Base-by-base conservation (phyloP, 306 rosid genomes). In the Cicer judaicum region DNA sequence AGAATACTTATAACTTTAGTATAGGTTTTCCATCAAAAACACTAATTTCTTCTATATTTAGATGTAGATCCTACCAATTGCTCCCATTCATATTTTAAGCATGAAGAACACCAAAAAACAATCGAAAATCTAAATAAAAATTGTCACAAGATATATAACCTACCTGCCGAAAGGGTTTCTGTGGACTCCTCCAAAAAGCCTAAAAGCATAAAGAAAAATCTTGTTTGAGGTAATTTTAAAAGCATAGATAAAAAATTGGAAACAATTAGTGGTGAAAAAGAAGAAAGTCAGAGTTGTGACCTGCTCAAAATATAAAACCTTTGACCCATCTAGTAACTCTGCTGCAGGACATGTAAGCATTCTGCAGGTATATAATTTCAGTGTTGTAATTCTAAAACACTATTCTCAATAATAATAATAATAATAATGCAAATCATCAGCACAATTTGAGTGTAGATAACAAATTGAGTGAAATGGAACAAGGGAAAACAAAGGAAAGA, bases 181-280 rank as follows among this genome's bases (percentile, higher is more conserved):
- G 92, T 42, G 99, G 97, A 86, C 84, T 95, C 83, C 99, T 95
- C 94, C 97, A 87, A 79, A 95, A 95, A 61, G 99, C 99, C 99
- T 95, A 80, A 42, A 73, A 84, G 21, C 61, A 79, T 2, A 78
- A 64, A 75, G 19, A 79, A 85, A 81, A 83, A 0, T 24, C 54
- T n/a, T 38, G 21, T 52, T 39, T 71, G 76, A 79, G 59, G 66
- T 39, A 48, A 72, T 19, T 8, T 8, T 43, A 19, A 49, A n/a
- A 9, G 44, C 49, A 40, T 47, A 6, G 15, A 68, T 10, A 29
- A 47, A 38, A 43, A 34, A 18, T 11, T 44, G 16, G n/a, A 52
- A 46, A 61, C 34, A 24, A 41, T 11, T 6, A 56, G 8, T 29
- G 34, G 3, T 24, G 19, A 41, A 36, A 13, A 44, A n/a, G 15